Evolutionary conservation across 805 yeast genomes (phyloP), one percentile per base, ranked within the genome.

Genomic region (Wickerhamomyces canadensis): DNA sequence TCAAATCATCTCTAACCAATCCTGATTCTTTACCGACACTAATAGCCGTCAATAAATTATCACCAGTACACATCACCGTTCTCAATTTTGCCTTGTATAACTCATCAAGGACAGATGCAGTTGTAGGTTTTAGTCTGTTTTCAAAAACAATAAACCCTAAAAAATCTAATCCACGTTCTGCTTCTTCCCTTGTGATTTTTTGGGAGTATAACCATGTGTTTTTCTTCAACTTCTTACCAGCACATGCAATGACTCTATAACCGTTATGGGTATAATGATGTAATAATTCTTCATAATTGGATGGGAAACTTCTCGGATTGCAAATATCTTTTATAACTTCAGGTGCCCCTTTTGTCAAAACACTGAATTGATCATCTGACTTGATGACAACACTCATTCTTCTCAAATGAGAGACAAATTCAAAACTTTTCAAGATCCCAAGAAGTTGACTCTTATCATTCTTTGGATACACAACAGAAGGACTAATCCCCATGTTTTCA

Each of bases 21-120:
- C 77, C 80, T 55, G 95, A 85, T 53, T 91, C 96, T 42, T 78
- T 72, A 4, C 84, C 96, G 14, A 93, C 98, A 60, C 96, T 84
- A 16, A 93, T 76, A 0, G 98, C 98, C 0, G 99, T 93, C 39
- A 93, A 65, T 15, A 93, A 77, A 55, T 93, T 93, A 59, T 93
- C 99, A 37, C 99, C 99, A 0, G 98, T 93, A 60, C 98, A 93
- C 98, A 93, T 93, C 21, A 88, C 65, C 0, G 93, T 84, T 48
- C 97, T 69, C 34, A 93, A 71, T 17, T 75, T 68, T 0, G 98
- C 97, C 6, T 67, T 68, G 17, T 65, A 64, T 34, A 93, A 66
- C 41, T 75, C 70, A 11, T 59, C 45, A 34, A 93, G 67, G 0
- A 89, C 85, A 0, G 64, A 60, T 8, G 67, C 67, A 0, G 96